Conservation (phyloP, 1,284 basidiomycete genomes). For the Grifola frondosa region DNA sequence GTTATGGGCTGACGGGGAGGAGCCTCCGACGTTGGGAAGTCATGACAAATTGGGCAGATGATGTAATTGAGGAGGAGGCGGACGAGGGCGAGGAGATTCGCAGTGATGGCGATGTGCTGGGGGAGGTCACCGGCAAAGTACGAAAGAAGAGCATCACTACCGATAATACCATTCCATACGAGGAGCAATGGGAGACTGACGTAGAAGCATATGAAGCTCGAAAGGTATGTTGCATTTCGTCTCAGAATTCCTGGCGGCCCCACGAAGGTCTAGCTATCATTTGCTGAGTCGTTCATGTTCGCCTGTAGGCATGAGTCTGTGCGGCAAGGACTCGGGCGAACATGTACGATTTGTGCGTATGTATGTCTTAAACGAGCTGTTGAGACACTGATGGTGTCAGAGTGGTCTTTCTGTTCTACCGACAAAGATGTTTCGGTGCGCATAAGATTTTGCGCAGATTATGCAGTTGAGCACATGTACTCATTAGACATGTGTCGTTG, state of each 20-base stretch:
- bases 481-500: no score
- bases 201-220: slow-evolving; percentile 42
- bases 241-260: neutral
- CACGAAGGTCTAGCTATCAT: no score
- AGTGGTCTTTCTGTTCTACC: no score
- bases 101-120: slow-evolving; percentile 73
- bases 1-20: slow-evolving; percentile 33
- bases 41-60: slow-evolving; percentile 80
- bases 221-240: slow-evolving; percentile 42
- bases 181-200: slow-evolving; percentile 81
- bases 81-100: slow-evolving; percentile 50
- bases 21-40: slow-evolving; percentile 59
- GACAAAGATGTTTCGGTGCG: no score
- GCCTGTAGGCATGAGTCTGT: no score
- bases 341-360: no score
- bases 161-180: slow-evolving; percentile 51
- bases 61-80: slow-evolving; percentile 59
- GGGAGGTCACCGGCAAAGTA: slow-evolving; percentile 52
- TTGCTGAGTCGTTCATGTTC: no score
- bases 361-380: no score
- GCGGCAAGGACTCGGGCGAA: no score
- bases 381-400: no score
- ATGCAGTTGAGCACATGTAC: no score
- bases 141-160: slow-evolving; percentile 28
- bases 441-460: no score